These are phyloP conservation scores for Ogataea pilisensis DNA, from an alignment of 805 yeast genomes.

Conservation along the genomic window DNA sequence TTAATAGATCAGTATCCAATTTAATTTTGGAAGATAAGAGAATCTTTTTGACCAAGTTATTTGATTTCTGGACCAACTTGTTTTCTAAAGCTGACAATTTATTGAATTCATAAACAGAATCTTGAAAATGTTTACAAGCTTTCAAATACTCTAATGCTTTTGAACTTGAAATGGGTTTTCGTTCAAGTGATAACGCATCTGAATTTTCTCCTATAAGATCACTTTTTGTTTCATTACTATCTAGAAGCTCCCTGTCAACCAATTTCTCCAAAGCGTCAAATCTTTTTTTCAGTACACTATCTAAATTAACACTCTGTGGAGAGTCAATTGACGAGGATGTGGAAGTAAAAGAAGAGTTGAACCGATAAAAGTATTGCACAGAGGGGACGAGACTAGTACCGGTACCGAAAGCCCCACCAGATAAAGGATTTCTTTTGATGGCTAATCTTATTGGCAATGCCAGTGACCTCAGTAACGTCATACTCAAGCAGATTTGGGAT, in stretches of 20 bases:
- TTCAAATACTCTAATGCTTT: slow-evolving; percentile 14
- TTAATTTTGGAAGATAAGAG: slow-evolving; percentile 16
- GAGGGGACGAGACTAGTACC: no score
- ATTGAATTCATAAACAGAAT: slow-evolving; percentile 19
- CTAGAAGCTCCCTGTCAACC: slow-evolving; percentile 4
- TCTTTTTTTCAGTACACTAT: slow-evolving; percentile 6
- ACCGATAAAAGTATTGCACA: no score
- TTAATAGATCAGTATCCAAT: slow-evolving; percentile 18
- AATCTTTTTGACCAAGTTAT: slow-evolving; percentile 15
- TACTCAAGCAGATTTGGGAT: no score
- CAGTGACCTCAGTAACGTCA: background rate
- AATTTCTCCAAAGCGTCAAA: slow-evolving; percentile 7
- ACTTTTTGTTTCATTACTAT: no score
- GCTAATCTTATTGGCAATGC: background rate
- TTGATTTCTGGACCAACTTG: slow-evolving; percentile 19
- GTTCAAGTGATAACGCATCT: no score
- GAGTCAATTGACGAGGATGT: no score
- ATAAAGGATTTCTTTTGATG: no score
- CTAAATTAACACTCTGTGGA: background rate
- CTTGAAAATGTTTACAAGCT: slow-evolving; percentile 25
- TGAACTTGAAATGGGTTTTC: slow-evolving; percentile 1
- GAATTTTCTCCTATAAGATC: no score
- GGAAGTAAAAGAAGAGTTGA: no score
- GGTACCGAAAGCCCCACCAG: no score
- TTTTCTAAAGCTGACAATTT: slow-evolving; percentile 19